Conservation (phyloP, 176 grass and related monocot genomes). For the Eleusine coracana region DNA sequence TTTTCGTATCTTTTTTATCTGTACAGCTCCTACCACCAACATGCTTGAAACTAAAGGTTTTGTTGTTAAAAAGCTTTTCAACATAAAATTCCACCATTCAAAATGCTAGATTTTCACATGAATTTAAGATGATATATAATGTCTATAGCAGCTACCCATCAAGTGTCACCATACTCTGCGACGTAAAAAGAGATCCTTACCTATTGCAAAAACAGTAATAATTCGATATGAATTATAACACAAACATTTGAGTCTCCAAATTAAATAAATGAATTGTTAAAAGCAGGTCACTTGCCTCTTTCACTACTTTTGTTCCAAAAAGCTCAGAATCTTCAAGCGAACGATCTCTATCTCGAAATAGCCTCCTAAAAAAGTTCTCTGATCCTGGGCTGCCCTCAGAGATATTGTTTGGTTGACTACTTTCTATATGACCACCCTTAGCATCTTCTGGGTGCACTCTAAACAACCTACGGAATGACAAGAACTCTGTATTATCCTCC, state of each 20-base stretch:
- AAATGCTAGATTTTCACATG: not conserved
- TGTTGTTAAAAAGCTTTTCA: not conserved
- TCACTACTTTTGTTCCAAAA: conserved; percentile 63
- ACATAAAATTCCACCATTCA: not conserved
- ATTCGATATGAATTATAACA: conserved; percentile 28
- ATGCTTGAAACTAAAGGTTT: not conserved
- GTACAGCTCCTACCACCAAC: not conserved
- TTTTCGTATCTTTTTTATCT: not conserved
- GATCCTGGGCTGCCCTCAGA: conserved; percentile 92
- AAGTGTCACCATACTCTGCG: not conserved
- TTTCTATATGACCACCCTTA: conserved; percentile 62
- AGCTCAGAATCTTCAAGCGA: conserved; percentile 92
- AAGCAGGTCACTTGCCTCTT: conserved; percentile 61
- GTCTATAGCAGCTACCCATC: conserved; percentile 3
- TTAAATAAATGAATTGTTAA: conserved; percentile 27
- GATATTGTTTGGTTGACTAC: conserved; percentile 48
- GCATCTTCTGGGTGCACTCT: conserved; percentile 87
- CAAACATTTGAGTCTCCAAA: conserved; percentile 6
- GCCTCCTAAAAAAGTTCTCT: conserved; percentile 85
- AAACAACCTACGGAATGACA: conserved; percentile 94
- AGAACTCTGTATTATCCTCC: conserved; percentile 81
- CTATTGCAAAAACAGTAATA: not conserved
- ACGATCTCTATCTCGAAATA: conserved; percentile 84
- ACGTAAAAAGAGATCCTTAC: conserved; percentile 3
- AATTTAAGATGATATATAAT: conserved; percentile 19